Evolutionary conservation across 768 basidiomycete species (phyloP), one percentile per base, ranked within the genome.

Genomic region (Mycena haematopus): DNA sequence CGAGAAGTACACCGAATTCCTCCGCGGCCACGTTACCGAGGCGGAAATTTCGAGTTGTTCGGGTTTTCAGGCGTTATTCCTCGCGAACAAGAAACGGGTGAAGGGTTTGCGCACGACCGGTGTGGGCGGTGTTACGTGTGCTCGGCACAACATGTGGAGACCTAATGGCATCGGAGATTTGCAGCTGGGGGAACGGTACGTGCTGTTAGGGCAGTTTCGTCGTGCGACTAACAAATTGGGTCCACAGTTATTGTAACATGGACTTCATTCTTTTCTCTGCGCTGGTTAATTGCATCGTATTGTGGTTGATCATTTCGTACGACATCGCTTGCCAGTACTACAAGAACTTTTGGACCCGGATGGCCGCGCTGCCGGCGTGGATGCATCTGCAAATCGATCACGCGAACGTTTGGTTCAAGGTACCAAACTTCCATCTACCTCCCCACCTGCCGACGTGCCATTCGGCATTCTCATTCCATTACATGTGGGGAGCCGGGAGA

Each of bases 231-330:
- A n/a, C n/a, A 9, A 25, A 24, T 9, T 6, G 7, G 10, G 24
- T 6, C 38, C n/a, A n/a, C n/a, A 64, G 58, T 8, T 52, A 56
- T 13, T 56, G 54, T 51, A 69, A 69, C 40, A 69, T 68, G 68
- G 66, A 68, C 47, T 69, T 54, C 33, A 61, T 69, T 1, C 44
- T 69, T 1, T 46, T 55, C 9, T 68, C 67, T 0, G 42, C 57
- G 0, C 4, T 66, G 21, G 42, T 59, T 10, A 45, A 45, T 5
- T 1, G 13, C 0, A 52, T 42, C 2, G 27, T 65, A 5, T 7
- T 33, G 56, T 51, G 42, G 1, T 21, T 65, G 3, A 49, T 64
- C n/a, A 7, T 64, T 0, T 75, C 77, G 6, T 64, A 64, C 46
- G 35, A 64, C 45, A 56, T 64, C 35, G 63, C 52, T 2, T 64